Conservation (phyloP, 2,329 filamentous ascomycete genomes). For the Hypoxylon sp. region DNA sequence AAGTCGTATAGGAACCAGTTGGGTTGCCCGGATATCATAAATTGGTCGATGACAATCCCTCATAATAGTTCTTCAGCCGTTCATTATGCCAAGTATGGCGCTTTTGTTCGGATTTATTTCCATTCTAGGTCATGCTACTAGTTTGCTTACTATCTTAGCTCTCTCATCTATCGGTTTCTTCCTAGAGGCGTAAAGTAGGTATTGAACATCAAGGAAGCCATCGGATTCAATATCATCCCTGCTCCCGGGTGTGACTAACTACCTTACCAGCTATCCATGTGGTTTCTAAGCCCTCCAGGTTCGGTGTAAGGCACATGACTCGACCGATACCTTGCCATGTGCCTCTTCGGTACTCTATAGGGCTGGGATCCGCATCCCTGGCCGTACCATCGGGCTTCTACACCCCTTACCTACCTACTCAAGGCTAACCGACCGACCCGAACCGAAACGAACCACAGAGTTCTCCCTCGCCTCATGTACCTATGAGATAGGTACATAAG, state of each 20-base stretch:
- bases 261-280: background rate
- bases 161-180: background rate
- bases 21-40: background rate
- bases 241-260: background rate
- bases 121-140: background rate
- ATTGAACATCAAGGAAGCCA: background rate
- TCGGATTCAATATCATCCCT: background rate
- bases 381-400: slow-evolving; percentile 25
- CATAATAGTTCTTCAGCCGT: background rate
- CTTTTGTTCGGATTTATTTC: background rate
- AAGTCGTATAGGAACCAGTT: background rate
- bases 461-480: slow-evolving; percentile 8
- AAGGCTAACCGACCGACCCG: slow-evolving; percentile 9
- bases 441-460: slow-evolving; percentile 9
- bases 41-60: background rate
- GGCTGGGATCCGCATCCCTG: slow-evolving; percentile 30
- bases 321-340: background rate
- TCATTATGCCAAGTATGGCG: background rate
- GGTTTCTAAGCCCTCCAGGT: background rate
- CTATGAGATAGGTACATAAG: background rate
- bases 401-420: background rate
- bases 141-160: background rate
- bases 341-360: slow-evolving; percentile 13
- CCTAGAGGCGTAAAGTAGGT: background rate
- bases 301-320: background rate